These are phyloP conservation scores for Ophiocordyceps australis DNA, from an alignment of 2,329 filamentous ascomycete species.

Conservation along the genomic window DNA sequence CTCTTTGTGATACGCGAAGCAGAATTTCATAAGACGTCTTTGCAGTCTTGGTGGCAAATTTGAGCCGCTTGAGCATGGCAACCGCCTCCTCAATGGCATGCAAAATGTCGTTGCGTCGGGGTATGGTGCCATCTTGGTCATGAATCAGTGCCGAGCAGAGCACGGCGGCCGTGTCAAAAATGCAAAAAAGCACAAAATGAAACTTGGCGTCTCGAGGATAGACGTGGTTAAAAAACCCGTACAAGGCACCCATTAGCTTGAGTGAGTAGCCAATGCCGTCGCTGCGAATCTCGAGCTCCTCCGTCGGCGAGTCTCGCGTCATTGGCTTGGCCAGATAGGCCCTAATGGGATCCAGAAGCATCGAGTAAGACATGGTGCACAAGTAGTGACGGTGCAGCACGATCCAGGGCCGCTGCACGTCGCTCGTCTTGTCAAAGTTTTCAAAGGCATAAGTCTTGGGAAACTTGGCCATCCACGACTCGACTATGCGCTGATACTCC, in stretches of 20 bases:
- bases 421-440: constrained; percentile 20
- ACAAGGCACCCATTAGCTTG: constrained; percentile 19
- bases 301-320: constrained; percentile 7
- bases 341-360: constrained; percentile 25
- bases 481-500: constrained; percentile 14
- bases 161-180: constrained; percentile 31
- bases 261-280: constrained; percentile 24
- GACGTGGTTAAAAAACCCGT: constrained; percentile 21
- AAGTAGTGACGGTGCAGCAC: constrained; percentile 25
- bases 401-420: constrained; percentile 21
- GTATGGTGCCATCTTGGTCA: constrained; percentile 21
- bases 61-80: constrained; percentile 13
- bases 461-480: constrained; percentile 22
- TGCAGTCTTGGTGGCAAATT: constrained; percentile 11
- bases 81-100: constrained; percentile 18
- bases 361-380: constrained; percentile 23
- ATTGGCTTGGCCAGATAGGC: constrained; percentile 21
- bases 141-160: constrained; percentile 32
- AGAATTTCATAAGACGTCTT: constrained; percentile 14
- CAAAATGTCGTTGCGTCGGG: constrained; percentile 19
- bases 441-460: constrained; percentile 19
- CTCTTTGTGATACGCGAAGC: constrained; percentile 9
- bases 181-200: constrained; percentile 27
- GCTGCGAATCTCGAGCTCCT: constrained; percentile 18
- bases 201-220: constrained; percentile 27